These are phyloP conservation scores for Ophiocordyceps camponoti-floridani DNA, from an alignment of 2,329 filamentous ascomycete genomes.

Conservation along the genomic window DNA sequence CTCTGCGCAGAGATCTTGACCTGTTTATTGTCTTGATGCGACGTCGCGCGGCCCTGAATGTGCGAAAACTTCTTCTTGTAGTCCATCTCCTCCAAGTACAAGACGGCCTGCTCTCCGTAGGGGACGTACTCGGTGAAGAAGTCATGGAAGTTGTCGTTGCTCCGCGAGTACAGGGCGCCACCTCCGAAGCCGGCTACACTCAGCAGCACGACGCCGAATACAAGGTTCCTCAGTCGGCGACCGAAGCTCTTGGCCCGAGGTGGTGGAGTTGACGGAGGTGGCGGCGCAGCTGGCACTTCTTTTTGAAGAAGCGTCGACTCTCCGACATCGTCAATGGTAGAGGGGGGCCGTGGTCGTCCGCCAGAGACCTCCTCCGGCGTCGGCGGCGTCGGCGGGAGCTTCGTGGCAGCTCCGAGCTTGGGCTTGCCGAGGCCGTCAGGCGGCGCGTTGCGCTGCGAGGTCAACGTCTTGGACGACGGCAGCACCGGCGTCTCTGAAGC, in stretches of 20 bases:
- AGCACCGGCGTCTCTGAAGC: constrained; percentile 31
- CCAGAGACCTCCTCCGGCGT: constrained; percentile 6
- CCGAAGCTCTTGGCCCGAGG: constrained; percentile 45
- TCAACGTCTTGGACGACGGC: constrained; percentile 34
- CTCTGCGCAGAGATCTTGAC: constrained; percentile 74
- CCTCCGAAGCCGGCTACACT: constrained; percentile 66
- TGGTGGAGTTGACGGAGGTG: constrained; percentile 17
- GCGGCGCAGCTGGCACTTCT: constrained; percentile 5
- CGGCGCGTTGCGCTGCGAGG: constrained; percentile 24
- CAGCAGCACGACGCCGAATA: constrained; percentile 61
- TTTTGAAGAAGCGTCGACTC: constrained; percentile 3
- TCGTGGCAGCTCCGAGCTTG: constrained; percentile 16
- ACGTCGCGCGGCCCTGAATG: constrained; percentile 20
- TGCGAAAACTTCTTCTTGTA: constrained; percentile 69
- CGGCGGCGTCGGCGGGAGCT: constrained; percentile 13
- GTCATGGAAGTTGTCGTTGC: constrained; percentile 97
- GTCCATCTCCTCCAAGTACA: constrained; percentile 89
- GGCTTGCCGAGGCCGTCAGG: constrained; percentile 18
- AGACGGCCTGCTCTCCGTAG: constrained; percentile 82
- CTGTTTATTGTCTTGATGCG: constrained; percentile 41
- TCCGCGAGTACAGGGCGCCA: constrained; percentile 79
- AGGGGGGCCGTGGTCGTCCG: constrained; percentile 1
- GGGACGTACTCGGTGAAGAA: constrained; percentile 97
- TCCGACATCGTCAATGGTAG: constrained; percentile 7
- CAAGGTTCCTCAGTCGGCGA: constrained; percentile 57